phyloP scores from a whole-genome alignment of 2,329 filamentous ascomycete species.

The Keithomyces neogunnii region DNA sequence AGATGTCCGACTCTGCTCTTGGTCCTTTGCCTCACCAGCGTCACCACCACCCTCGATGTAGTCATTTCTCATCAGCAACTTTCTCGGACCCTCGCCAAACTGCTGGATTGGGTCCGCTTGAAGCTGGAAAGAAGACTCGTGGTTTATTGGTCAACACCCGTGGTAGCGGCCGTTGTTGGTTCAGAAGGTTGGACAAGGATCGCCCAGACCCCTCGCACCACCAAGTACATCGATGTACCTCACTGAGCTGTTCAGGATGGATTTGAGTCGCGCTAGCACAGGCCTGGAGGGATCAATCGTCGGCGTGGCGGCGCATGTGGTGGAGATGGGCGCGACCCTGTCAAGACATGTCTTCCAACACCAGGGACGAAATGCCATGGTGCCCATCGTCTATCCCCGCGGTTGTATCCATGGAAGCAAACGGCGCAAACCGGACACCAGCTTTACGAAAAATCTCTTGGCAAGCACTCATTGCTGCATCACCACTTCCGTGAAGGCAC shows the following conservation, averaged over 20 bases:
- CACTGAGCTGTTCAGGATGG: not conserved
- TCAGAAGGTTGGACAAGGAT: not conserved
- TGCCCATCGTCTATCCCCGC: conserved; percentile 1
- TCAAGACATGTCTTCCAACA: conserved; percentile 1
- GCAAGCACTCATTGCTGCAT: conserved; percentile 1
- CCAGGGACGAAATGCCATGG: not conserved
- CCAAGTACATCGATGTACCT: not conserved
- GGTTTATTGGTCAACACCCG: not conserved
- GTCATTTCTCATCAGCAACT: not conserved
- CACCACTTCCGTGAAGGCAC: conserved; percentile 3
- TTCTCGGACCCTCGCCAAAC: not conserved
- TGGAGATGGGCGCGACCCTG: not conserved
- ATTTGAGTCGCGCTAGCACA: not conserved
- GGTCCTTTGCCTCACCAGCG: not conserved
- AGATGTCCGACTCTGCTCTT: conserved; percentile 7
- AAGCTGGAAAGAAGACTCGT: not conserved
- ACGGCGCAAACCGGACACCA: conserved; percentile 10
- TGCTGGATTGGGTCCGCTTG: not conserved
- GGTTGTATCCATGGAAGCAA: conserved; percentile 10
- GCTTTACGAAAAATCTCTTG: conserved; percentile 1
- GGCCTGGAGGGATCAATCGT: not conserved
- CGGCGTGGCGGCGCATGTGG: not conserved
- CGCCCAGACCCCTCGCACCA: not conserved
- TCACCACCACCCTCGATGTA: not conserved
- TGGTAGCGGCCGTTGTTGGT: not conserved